Evolutionary conservation across 2,329 filamentous ascomycete genomes (phyloP).

Genomic region (Diaporthe longicolla): DNA sequence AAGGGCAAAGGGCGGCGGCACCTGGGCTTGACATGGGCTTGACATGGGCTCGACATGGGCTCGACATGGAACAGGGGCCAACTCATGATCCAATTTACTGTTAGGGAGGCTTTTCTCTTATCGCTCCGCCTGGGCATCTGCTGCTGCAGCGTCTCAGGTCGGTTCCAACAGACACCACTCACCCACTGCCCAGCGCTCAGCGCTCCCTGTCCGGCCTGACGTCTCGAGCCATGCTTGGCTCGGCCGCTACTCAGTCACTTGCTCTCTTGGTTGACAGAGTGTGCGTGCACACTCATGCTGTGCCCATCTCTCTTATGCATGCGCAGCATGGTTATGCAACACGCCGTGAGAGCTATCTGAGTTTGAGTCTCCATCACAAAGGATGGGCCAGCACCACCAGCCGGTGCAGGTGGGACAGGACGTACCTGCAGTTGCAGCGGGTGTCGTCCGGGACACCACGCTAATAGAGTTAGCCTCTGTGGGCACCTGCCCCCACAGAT

Average conservation of each 20-base stretch:
- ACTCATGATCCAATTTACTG: conserved; percentile 25
- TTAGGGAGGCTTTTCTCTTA: conserved; percentile 20
- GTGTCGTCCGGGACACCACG: conserved; percentile 27
- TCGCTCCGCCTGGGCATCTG: conserved; percentile 23
- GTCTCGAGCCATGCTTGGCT: conserved; percentile 20
- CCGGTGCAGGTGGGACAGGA: background rate
- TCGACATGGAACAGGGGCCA: conserved; percentile 28
- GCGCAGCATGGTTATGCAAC: conserved; percentile 10
- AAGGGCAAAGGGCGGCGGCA: conserved; percentile 30
- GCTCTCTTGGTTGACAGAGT: background rate
- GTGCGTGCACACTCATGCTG: background rate
- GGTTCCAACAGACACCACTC: conserved; percentile 32
- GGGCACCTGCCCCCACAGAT: conserved; percentile 11
- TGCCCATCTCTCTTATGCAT: conserved; percentile 15
- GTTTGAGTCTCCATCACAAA: background rate
- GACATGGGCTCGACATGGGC: background rate
- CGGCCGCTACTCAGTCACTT: background rate
- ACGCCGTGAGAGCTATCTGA: background rate
- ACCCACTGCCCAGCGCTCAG: conserved; percentile 5
- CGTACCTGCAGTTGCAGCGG: conserved; percentile 2
- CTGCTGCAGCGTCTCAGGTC: conserved; percentile 26
- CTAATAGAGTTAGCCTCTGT: conserved; percentile 30
- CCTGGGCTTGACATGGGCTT: background rate
- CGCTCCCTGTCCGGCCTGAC: background rate
- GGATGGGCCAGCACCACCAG: background rate